Conservation (phyloP, 2,329 filamentous ascomycete genomes). For the Calonectria pseudoturangicola region DNA sequence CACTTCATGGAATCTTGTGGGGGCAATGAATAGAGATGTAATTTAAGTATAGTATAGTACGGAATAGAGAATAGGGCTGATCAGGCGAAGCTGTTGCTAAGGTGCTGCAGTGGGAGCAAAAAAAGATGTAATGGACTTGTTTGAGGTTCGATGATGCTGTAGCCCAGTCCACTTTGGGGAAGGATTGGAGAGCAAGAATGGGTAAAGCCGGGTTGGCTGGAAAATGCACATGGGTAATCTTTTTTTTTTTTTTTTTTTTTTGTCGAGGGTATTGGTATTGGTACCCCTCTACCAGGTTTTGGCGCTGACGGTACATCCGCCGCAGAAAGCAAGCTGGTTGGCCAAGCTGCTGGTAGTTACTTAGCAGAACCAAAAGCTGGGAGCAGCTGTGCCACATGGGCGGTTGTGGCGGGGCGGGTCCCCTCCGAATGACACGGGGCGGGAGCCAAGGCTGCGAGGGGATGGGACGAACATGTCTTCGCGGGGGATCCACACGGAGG, state of each 20-base stretch:
- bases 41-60: not conserved
- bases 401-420: conserved; percentile 51
- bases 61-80: not conserved
- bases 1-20: conserved; percentile 49
- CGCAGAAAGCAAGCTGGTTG: conserved; percentile 40
- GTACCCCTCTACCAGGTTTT: conserved; percentile 39
- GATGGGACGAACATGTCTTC: conserved; percentile 31
- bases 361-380: conserved; percentile 1
- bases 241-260: not conserved
- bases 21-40: conserved; percentile 16
- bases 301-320: conserved; percentile 32
- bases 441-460: conserved; percentile 24
- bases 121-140: conserved; percentile 26
- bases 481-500: conserved; percentile 21
- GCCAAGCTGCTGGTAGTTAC: not conserved
- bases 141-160: conserved; percentile 33
- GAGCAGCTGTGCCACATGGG: conserved; percentile 45
- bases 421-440: conserved; percentile 18
- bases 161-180: conserved; percentile 48
- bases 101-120: conserved; percentile 15
- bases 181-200: conserved; percentile 43
- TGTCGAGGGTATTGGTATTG: not conserved
- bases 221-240: conserved; percentile 5
- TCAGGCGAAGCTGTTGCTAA: not conserved
- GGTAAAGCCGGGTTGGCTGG: conserved; percentile 50